Evolutionary conservation across 495 filamentous ascomycete genomes (phyloP).

Genomic region (Hypomontagnella monticulosa): DNA sequence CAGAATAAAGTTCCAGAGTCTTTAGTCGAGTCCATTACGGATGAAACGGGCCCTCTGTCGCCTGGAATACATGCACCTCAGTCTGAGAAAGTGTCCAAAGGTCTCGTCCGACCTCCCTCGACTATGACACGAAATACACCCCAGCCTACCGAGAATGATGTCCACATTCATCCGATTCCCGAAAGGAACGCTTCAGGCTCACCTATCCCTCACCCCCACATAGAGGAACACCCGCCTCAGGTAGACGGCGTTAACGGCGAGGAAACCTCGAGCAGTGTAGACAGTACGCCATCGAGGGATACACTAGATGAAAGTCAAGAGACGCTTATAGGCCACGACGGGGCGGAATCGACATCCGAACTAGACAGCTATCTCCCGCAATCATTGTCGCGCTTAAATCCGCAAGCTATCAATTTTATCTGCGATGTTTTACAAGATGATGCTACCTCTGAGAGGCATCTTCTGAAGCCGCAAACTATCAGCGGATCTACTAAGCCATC

Average conservation of each 20-base stretch:
- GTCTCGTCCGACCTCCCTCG: conserved; percentile 47
- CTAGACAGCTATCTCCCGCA: conserved; percentile 55
- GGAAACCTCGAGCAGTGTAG: conserved; percentile 31
- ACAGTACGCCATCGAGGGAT: conserved; percentile 35
- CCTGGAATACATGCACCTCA: conserved; percentile 44
- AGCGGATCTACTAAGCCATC: conserved; percentile 30
- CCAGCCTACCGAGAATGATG: conserved; percentile 40
- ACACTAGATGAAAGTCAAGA: conserved; percentile 29
- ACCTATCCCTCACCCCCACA: conserved; percentile 15
- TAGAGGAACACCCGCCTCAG: conserved; percentile 25
- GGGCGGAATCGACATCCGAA: conserved; percentile 47
- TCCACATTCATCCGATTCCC: conserved; percentile 2
- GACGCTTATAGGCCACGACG: neutral
- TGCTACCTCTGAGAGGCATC: conserved; percentile 57
- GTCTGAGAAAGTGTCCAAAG: conserved; percentile 48
- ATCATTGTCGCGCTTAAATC: conserved; percentile 52
- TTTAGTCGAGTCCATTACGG: conserved; percentile 37
- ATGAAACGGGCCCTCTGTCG: conserved; percentile 45
- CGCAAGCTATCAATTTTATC: conserved; percentile 61
- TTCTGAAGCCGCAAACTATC: conserved; percentile 53
- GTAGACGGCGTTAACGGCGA: conserved; percentile 31
- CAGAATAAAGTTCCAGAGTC: conserved; percentile 53
- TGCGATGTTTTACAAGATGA: conserved; percentile 64
- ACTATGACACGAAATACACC: conserved; percentile 51
- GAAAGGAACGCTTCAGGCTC: conserved; percentile 17